Evolutionary conservation across 495 filamentous ascomycete genomes (phyloP), one percentile per base, ranked within the genome.

Genomic region (Aspergillus olivimuriae): DNA sequence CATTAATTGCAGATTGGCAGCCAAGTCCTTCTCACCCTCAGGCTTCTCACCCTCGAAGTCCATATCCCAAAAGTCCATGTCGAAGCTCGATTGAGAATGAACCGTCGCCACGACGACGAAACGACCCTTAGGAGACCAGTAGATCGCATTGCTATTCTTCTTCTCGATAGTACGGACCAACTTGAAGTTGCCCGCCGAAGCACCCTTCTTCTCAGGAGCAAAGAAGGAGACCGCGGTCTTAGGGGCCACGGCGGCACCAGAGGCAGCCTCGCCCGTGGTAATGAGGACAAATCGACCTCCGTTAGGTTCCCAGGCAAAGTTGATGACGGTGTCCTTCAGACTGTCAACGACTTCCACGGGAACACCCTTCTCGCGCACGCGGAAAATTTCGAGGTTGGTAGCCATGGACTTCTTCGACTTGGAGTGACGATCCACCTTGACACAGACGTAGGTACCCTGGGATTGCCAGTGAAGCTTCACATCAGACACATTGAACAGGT

Each of bases 91-190:
- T 59, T 87, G 82, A 45, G 87, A 94, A 70, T 87, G 82, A 11
- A 98, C 85, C 2, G 92, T 92, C 17, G 87, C 92, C 11, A 98
- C 80, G 32, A 95, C 79, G 34, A 95, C 89, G 58, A 98, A 96
- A 14, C 92, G 81, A 12, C 92, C 92, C 72, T 86, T 89, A 11
- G 92, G 92, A n/a, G 88, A 94, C 92, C 92, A 98, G 80, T 95
- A 95, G 58, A 98, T 97, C 41, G 86, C 94, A 57, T 98, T 98
- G 77, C 83, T 94, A 65, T 89, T 98, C 78, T 95, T 96, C 81
- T 95, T 95, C 52, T 98, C 92, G 16, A 94, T 74, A 1, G 89
- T 96, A 32, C 86, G 81, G 43, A 97, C 81, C 51, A 90, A 85
- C 74, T 87, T 92, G 77, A 95, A 98, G 74, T 94, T 95, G 39